Evolutionary conservation across 441 rosid species (phyloP).

Genomic region (Pelargonium citronellum): DNA sequence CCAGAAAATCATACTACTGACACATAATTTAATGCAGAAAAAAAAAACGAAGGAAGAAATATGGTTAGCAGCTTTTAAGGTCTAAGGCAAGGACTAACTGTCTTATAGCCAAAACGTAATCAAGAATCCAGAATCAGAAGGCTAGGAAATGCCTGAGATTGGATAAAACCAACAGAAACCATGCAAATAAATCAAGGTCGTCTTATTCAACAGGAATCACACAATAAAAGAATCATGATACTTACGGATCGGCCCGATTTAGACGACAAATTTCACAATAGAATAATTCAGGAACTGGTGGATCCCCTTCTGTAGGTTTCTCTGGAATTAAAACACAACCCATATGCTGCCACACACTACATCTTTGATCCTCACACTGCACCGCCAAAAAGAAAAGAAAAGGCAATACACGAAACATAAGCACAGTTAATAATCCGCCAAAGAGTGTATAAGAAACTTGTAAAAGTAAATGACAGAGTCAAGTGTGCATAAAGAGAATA

Average conservation of each 20-base stretch:
- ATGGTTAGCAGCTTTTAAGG: neutral
- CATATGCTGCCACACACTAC: conserved; percentile 83
- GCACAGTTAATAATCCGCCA: neutral
- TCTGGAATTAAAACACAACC: conserved; percentile 76
- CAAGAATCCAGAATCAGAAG: neutral
- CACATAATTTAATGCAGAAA: neutral
- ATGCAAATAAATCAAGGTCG: neutral
- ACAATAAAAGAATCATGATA: conserved; percentile 13
- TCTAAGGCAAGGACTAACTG: neutral
- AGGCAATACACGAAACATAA: conserved; percentile 5
- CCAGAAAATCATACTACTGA: neutral
- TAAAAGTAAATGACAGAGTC: too few relatives aligned
- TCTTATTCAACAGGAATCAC: neutral
- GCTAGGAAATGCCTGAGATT: neutral
- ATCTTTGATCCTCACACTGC: conserved; percentile 83
- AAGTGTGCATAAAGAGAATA: neutral
- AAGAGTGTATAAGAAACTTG: too few relatives aligned
- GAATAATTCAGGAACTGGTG: conserved; percentile 66
- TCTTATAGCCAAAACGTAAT: neutral
- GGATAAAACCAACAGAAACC: neutral
- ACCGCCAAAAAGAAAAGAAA: conserved; percentile 15
- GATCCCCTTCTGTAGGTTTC: conserved; percentile 59
- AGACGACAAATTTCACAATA: conserved; percentile 94
- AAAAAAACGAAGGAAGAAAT: conserved; percentile 1
- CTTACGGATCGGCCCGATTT: conserved; percentile 94